Evolutionary conservation across 139 green algal genomes (phyloP).

Genomic region (Auxenochlorella pyrenoidosa): DNA sequence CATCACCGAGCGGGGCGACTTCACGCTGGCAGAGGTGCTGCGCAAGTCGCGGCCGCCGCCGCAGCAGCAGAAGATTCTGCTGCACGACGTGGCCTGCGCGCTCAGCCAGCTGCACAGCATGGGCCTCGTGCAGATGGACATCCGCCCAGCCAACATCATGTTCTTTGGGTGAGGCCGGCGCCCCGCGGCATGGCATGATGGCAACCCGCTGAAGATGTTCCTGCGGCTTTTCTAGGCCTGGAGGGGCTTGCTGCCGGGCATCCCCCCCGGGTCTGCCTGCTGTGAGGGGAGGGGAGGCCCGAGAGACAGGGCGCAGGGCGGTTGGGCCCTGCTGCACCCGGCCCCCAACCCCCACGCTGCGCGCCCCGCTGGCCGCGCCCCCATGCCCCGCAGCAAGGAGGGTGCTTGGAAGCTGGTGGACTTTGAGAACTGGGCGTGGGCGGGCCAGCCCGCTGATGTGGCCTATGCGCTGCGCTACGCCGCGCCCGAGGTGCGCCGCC

Average conservation of each 20-base stretch:
- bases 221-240: too few relatives aligned
- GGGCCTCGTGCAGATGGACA: constrained; percentile 40
- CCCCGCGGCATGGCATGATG: background rate
- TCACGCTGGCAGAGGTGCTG: constrained; percentile 41
- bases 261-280: too few relatives aligned
- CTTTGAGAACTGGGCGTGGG: constrained; percentile 40
- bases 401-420: constrained; percentile 38
- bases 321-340: too few relatives aligned
- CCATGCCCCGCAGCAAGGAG: constrained; percentile 27
- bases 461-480: constrained; percentile 35
- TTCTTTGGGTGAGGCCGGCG: constrained; percentile 16
- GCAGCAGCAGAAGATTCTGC: constrained; percentile 41
- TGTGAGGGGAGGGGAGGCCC: too few relatives aligned
- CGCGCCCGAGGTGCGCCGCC: constrained; percentile 15
- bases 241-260: too few relatives aligned
- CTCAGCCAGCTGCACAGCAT: constrained; percentile 35
- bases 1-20: constrained; percentile 32
- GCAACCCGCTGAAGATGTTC: too few relatives aligned
- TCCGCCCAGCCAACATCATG: constrained; percentile 40
- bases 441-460: background rate
- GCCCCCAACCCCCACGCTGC: background rate
- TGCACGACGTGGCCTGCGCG: constrained; percentile 33
- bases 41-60: constrained; percentile 16
- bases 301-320: too few relatives aligned
- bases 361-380: background rate